Percentiles rank a stretch among this genome's conserved stretches.
Evolutionary conservation across 148 eudicot genomes (phyloP).

Genomic region (Rhododendron williamsianum): DNA sequence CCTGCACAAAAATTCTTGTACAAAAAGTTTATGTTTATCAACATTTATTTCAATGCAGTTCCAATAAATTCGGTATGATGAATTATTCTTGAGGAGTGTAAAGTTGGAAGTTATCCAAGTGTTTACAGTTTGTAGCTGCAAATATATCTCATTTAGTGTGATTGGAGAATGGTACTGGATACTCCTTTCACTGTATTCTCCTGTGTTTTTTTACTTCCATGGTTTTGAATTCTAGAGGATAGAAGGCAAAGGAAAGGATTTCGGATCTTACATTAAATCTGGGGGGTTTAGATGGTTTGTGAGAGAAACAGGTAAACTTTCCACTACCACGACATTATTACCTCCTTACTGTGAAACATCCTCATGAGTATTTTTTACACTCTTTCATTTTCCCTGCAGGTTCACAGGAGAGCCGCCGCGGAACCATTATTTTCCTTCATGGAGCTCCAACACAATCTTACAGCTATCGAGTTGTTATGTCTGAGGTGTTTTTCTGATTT

Average conservation of each 20-base stretch:
- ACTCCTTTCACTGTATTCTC: not conserved
- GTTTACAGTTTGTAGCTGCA: not conserved
- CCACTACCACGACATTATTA: not conserved
- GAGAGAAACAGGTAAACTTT: conserved; percentile 79
- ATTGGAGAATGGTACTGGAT: not conserved
- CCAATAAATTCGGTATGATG: not conserved
- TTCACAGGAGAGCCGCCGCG: conserved; percentile 60
- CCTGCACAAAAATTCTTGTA: not conserved
- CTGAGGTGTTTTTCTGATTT: conserved; percentile 53
- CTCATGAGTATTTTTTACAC: not conserved
- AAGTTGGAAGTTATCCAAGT: not conserved
- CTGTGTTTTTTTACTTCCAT: not conserved
- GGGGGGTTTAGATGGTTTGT: conserved; percentile 89
- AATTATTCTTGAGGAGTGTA: not conserved
- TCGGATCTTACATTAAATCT: conserved; percentile 66
- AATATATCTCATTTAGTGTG: not conserved
- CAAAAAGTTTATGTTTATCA: not conserved
- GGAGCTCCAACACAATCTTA: conserved; percentile 99
- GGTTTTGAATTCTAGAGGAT: conserved; percentile 48
- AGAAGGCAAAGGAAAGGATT: conserved; percentile 91
- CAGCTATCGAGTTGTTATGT: conserved; percentile 93
- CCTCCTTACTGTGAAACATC: not conserved
- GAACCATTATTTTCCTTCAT: conserved; percentile 82
- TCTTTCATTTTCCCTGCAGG: conserved; percentile 41
- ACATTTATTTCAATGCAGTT: not conserved